Percentiles rank a stretch among this genome's conserved stretches.
Evolutionary conservation across 345 rosid genomes (phyloP).

Genomic region (Syzygium jambos): DNA sequence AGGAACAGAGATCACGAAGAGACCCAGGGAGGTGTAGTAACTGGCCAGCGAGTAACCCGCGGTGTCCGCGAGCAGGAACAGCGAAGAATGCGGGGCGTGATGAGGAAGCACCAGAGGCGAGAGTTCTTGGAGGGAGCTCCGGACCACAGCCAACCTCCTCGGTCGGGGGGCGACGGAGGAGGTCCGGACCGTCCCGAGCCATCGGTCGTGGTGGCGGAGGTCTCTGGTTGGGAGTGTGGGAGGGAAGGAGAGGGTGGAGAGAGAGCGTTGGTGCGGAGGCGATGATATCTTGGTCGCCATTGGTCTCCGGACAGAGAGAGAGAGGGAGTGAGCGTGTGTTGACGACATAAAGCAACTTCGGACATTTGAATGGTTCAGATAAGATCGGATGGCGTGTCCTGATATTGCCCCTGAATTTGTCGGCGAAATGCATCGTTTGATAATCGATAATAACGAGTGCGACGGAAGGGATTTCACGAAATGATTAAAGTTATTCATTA

Average conservation of each 20-base stretch:
- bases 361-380: neutral
- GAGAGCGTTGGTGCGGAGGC: neutral
- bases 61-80: conserved; percentile 40
- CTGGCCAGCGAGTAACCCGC: conserved; percentile 77
- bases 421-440: neutral
- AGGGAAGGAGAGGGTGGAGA: neutral
- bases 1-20: conserved; percentile 86
- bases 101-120: conserved; percentile 11
- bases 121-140: conserved; percentile 22
- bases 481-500: neutral
- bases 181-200: neutral
- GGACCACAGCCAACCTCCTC: neutral
- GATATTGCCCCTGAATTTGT: neutral
- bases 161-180: neutral
- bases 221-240: neutral
- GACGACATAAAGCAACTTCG: neutral
- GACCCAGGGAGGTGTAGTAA: conserved; percentile 90
- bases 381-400: neutral
- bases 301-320: neutral
- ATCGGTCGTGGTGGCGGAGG: neutral
- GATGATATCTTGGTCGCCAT: conserved; percentile 1
- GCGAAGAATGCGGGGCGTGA: conserved; percentile 12
- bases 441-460: neutral
- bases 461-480: neutral
- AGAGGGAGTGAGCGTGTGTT: neutral